Percentiles rank a stretch among this genome's conserved stretches.
Conservation (phyloP, 2,329 filamentous ascomycete species). For the Plectosphaerella cucumerina region DNA sequence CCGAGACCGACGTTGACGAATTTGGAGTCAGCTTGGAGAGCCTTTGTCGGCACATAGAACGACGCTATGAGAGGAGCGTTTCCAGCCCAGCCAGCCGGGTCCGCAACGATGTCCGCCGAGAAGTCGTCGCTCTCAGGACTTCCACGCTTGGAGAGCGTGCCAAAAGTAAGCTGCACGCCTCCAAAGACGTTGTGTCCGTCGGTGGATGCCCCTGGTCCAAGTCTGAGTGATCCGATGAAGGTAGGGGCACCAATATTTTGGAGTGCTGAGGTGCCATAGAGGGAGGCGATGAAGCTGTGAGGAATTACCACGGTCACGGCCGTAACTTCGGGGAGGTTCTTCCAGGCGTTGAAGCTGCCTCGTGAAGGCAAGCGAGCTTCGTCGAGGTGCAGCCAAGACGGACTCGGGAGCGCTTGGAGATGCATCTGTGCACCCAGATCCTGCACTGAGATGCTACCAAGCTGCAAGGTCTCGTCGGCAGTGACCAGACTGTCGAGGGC, state of each 20-base stretch:
- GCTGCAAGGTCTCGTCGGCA: slow-evolving; percentile 21
- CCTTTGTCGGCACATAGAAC: slow-evolving; percentile 32
- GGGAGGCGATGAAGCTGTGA: slow-evolving; percentile 16
- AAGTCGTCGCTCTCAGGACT: slow-evolving; percentile 23
- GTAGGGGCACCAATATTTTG: slow-evolving; percentile 19
- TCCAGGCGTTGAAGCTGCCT: slow-evolving; percentile 31
- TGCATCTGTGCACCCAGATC: slow-evolving; percentile 32
- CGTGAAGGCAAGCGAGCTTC: slow-evolving; percentile 12
- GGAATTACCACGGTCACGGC: slow-evolving; percentile 33
- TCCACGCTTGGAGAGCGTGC: slow-evolving; percentile 22
- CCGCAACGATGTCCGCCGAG: slow-evolving; percentile 25
- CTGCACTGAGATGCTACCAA: slow-evolving; percentile 26
- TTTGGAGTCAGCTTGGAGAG: slow-evolving; percentile 27
- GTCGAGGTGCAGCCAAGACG: slow-evolving; percentile 21
- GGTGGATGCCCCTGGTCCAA: slow-evolving; percentile 12
- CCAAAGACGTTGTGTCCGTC: slow-evolving; percentile 31
- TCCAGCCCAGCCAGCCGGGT: slow-evolving; percentile 30
- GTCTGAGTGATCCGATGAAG: slow-evolving; percentile 23
- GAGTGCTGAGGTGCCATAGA: slow-evolving; percentile 16
- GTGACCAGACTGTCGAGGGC: slow-evolving; percentile 23
- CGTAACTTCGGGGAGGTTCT: slow-evolving; percentile 27
- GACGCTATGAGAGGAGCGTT: slow-evolving; percentile 33
- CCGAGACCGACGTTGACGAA: slow-evolving; percentile 25
- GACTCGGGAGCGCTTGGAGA: slow-evolving; percentile 25
- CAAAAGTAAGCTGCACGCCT: slow-evolving; percentile 37